Evolutionary conservation across 345 rosid species (phyloP), one percentile per base, ranked within the genome.

Genomic region (Citrus glauca): DNA sequence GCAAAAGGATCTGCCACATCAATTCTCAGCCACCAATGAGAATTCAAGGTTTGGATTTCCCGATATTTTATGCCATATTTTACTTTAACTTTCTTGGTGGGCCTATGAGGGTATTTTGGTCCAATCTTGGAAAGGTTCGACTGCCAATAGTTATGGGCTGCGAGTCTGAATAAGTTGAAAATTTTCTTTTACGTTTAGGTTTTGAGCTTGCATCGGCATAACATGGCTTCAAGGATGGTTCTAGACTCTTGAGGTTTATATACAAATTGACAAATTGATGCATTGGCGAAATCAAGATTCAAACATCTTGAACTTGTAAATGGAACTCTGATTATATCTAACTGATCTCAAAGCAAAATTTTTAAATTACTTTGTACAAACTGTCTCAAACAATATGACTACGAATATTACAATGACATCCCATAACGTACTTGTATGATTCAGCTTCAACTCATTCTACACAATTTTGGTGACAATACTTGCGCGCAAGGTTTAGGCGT

Each of bases 31-130:
- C 83, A 72, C 98, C 97, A 95, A 92, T 92, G 63, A 81, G 84
- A 78, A 4, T 74, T 66, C 72, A 79, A 65, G 83, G 3, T 71
- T 66, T 78, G 77, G 98, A 95, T 95, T 95, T 90, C 89, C 82
- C 57, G 38, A 79, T 74, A 71, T 82, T 82, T 14, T n/a, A 65
- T 70, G 40, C 66, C 35, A 35, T 13, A 45, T 38, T 35, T 40
- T 78, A 38, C 27, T 77, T 76, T 35, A 35, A 10, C 17, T 14
- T 22, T 10, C 17, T 28, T 40, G 45, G 77, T 82, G 78, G 71
- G 66, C 61, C 64, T 14, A 10, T 45, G 14, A 32, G 66, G 82
- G 90, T 84, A 81, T 75, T 80, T 84, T 59, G 85, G 86, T 78
- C 62, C 71, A 69, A 14, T 63, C 19, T 20, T n/a, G 62, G 33